Evolutionary conservation across 2,329 filamentous ascomycete genomes (phyloP).

Genomic region (Cercospora sp.): DNA sequence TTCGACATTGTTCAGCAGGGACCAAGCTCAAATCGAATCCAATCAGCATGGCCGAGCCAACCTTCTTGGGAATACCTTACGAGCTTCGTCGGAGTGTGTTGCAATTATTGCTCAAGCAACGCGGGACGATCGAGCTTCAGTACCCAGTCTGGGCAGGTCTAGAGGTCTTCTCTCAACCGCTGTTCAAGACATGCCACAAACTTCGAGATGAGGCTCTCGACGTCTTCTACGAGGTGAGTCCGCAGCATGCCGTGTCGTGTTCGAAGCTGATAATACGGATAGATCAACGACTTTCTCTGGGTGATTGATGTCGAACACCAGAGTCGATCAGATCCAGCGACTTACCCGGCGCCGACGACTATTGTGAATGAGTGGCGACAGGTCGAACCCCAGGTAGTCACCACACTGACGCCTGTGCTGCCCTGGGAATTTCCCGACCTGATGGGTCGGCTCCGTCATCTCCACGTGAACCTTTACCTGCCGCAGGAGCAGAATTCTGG

Average conservation of each 20-base stretch:
- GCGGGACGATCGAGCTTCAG: slow-evolving; percentile 27
- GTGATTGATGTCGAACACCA: slow-evolving; percentile 24
- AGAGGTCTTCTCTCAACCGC: slow-evolving; percentile 21
- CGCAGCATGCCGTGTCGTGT: neutral
- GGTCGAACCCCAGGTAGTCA: neutral
- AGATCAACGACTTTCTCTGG: slow-evolving; percentile 29
- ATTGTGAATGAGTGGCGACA: neutral
- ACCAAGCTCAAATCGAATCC: neutral
- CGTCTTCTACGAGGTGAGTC: slow-evolving; percentile 26
- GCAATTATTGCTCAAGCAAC: slow-evolving; percentile 17
- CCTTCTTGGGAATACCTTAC: slow-evolving; percentile 21
- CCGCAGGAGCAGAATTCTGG: slow-evolving; percentile 16
- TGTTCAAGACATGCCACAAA: slow-evolving; percentile 23
- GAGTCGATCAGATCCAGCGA: slow-evolving; percentile 19
- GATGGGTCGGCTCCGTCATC: slow-evolving; percentile 21
- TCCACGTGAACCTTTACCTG: slow-evolving; percentile 27
- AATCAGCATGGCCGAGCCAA: slow-evolving; percentile 20
- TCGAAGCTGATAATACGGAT: neutral
- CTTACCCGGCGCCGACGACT: slow-evolving; percentile 1
- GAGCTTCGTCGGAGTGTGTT: slow-evolving; percentile 29
- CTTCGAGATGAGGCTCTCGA: slow-evolving; percentile 26
- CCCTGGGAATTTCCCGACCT: slow-evolving; percentile 30
- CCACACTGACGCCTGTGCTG: slow-evolving; percentile 19
- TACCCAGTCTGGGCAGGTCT: slow-evolving; percentile 28
- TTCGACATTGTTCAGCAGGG: neutral